These are phyloP conservation scores for Spirogloea muscicola DNA, from an alignment of 139 green algal species.

Conservation along the genomic window DNA sequence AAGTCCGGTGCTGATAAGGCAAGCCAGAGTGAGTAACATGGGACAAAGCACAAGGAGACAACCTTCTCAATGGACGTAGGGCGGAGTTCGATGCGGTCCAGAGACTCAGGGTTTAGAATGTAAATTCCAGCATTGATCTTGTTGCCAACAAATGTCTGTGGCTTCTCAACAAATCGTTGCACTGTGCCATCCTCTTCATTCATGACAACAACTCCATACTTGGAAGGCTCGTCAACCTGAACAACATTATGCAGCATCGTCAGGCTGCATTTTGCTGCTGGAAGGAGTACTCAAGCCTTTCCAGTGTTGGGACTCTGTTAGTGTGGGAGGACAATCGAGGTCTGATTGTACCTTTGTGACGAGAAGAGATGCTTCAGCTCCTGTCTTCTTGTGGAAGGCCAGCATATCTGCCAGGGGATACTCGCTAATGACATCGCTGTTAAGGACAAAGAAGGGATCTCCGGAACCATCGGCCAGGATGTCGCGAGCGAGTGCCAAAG, in stretches of 20 bases:
- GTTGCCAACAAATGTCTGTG: conserved; percentile 91
- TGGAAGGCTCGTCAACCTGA: conserved; percentile 68
- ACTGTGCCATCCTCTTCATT: conserved; percentile 70
- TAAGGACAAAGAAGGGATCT: conserved; percentile 95
- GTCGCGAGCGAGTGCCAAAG: conserved; percentile 81
- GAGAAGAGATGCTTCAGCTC: conserved; percentile 89
- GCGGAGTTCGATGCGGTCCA: conserved; percentile 87
- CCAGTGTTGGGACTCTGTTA: no score
- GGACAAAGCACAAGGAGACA: no score
- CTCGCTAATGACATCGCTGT: conserved; percentile 96
- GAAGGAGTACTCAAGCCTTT: no score
- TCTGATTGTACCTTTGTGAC: conserved; percentile 94
- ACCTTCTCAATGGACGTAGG: conserved; percentile 68
- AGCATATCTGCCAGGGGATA: conserved; percentile 88
- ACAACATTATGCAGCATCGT: conserved; percentile 16
- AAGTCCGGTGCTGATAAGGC: no score
- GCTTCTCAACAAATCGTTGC: conserved; percentile 82
- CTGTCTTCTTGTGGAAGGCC: conserved; percentile 69
- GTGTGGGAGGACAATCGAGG: no score
- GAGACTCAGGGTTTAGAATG: conserved; percentile 70
- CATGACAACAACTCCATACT: conserved; percentile 96
- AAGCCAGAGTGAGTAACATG: no score
- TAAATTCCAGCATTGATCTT: conserved; percentile 99
- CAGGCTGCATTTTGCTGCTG: no score
- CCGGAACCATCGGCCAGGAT: conserved; percentile 76